Percentiles rank a stretch among this genome's conserved stretches.
phyloP scores from a whole-genome alignment of 495 filamentous ascomycete genomes.

The Xanthoparmelia taractica region DNA sequence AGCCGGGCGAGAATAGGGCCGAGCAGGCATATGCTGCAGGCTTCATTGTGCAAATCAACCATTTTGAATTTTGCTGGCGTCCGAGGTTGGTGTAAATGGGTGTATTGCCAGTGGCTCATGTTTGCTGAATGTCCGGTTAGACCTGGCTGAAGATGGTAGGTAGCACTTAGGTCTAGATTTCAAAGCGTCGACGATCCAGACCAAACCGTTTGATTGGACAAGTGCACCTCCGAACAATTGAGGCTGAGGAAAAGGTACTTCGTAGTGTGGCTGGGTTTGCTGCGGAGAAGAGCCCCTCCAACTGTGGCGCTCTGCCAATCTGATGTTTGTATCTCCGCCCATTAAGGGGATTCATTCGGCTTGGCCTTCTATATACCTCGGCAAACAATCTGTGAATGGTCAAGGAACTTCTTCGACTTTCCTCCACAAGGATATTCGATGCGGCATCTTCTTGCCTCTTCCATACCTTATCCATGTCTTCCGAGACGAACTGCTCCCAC shows the following conservation, averaged over 20 bases:
- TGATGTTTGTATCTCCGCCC: not conserved
- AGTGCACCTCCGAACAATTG: not conserved
- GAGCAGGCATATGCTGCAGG: not conserved
- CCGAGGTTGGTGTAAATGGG: not conserved
- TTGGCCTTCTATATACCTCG: not conserved
- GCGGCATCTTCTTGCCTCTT: not conserved
- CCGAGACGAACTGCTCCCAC: not conserved
- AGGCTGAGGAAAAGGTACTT: not conserved
- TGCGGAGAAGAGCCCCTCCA: not conserved
- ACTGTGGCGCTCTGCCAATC: not conserved
- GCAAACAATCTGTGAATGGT: not conserved
- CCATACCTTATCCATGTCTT: not conserved
- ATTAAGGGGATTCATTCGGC: not conserved
- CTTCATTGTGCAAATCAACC: not conserved
- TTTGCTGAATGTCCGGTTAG: not conserved
- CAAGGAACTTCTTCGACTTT: not conserved
- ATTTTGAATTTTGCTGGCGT: not conserved
- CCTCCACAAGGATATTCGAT: not conserved
- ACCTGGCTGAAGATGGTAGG: not conserved
- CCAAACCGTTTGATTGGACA: not conserved
- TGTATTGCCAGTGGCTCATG: not conserved
- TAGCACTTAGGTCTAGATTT: not conserved
- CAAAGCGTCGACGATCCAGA: not conserved
- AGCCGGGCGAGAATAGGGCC: slow-evolving; percentile 8
- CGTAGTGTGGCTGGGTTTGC: not conserved